A percentile compares a stretch with the other conserved stretches of the same genome.
phyloP scores from a whole-genome alignment of 306 rosid species.

The Cucumis cinereus region DNA sequence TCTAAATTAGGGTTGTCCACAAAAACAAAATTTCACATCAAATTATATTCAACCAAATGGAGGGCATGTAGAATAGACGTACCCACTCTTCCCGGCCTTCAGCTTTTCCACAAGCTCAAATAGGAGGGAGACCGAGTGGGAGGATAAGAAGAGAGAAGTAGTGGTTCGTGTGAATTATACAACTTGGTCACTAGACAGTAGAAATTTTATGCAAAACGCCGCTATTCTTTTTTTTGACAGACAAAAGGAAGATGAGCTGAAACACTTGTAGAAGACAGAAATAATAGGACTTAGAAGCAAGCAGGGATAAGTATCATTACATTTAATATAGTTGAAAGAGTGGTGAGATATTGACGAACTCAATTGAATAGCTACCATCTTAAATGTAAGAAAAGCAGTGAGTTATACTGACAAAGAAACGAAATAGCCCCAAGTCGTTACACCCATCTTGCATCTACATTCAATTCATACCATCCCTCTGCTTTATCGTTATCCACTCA shows the following conservation, averaged over 20 bases:
- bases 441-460: not conserved
- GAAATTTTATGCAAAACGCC: not conserved
- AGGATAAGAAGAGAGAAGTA: not conserved
- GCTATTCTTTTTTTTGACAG: no score
- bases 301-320: not conserved
- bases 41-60: constrained; percentile 26
- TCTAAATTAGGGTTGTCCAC: constrained; percentile 16
- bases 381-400: constrained; percentile 20
- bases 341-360: not conserved
- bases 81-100: constrained; percentile 10
- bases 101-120: constrained; percentile 34
- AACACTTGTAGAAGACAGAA: not conserved
- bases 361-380: constrained; percentile 36
- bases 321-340: not conserved
- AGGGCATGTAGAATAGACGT: constrained; percentile 9
- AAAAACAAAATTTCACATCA: constrained; percentile 32
- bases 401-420: constrained; percentile 16
- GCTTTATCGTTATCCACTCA: not conserved
- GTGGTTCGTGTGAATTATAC: not conserved
- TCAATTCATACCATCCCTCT: not conserved
- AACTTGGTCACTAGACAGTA: not conserved
- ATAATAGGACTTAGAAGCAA: not conserved
- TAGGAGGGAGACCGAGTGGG: not conserved
- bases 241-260: not conserved
- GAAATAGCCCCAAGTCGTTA: not conserved